Base-by-base conservation (phyloP, 257 asterid genomes). In the Ligustrum vulgare region DNA sequence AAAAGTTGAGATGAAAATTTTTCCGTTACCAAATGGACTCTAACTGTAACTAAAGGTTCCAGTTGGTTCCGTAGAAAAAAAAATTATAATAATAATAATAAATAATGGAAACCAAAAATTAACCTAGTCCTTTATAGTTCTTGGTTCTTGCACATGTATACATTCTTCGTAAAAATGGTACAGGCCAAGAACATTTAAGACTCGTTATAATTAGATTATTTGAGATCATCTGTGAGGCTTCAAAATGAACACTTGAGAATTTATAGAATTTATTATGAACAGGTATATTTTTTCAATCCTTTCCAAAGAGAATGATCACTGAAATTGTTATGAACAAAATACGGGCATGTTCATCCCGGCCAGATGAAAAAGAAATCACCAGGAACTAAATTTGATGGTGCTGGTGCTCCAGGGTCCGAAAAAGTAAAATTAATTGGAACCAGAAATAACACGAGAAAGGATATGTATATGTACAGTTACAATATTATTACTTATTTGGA, bases 401-500 rank as follows among this genome's bases (percentile, higher is more conserved):
- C 70, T 35, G 43, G 69, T 63, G 77, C 67, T 70, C 34, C 20
- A 22, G 82, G 80, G 75, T 67, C 75, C 15, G 41, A 68, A 71
- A 79, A 34, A 22, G 75, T 66, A 72, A 37, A 69, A 32, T 81
- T 43, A 22, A 6, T 9, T 71, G 18, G 69, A 32, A 76, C 68
- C 77, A 80, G 71, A 72, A 67, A 71, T 65, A 72, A 67, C 65
- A 43, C 41, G 69, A 76, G 63, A 35, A 75, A 51, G 63, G 65
- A 54, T 79, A 60, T 77, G 69, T 72, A 83, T 90, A 87, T 90
- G 82, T 90, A 93, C 87, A 80, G 47, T 82, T 67, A 75, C 56
- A 18, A 74, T 76, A 73, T 72, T 66, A 77, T 84, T 82, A 89
- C 67, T 80, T 64, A 70, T 60, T 80, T 39, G 99, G 98, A 58